Percentiles rank a stretch among this genome's conserved stretches.
Conservation (phyloP, 495 filamentous ascomycete species). For the Bacidia rubella region DNA sequence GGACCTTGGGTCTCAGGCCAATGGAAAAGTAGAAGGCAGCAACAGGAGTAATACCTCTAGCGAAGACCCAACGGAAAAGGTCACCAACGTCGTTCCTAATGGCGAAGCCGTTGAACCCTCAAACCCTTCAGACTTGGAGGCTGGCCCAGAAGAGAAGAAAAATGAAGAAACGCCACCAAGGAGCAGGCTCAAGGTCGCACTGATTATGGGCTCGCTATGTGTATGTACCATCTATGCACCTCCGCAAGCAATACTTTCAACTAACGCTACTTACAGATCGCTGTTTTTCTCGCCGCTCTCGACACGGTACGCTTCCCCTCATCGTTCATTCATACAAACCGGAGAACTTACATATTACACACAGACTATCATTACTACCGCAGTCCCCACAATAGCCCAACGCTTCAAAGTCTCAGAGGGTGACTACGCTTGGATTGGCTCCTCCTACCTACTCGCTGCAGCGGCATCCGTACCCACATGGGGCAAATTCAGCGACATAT, state of each 20-base stretch:
- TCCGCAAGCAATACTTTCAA: background rate
- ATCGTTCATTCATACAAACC: background rate
- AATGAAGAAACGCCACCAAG: slow-evolving; percentile 28
- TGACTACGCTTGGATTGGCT: slow-evolving; percentile 68
- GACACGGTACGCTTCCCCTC: slow-evolving; percentile 30
- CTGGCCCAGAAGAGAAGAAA: slow-evolving; percentile 1
- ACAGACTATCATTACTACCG: slow-evolving; percentile 40
- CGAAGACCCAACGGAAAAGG: background rate
- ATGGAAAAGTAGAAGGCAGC: background rate
- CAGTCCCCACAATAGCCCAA: slow-evolving; percentile 49
- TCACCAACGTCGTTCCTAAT: background rate
- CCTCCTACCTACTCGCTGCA: slow-evolving; percentile 55
- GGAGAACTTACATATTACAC: background rate
- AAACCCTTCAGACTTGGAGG: slow-evolving; percentile 6
- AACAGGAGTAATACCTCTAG: background rate
- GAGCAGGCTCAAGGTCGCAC: slow-evolving; percentile 34
- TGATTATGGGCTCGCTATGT: slow-evolving; percentile 39
- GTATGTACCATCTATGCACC: slow-evolving; percentile 24
- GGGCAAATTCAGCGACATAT: slow-evolving; percentile 81
- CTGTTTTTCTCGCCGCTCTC: slow-evolving; percentile 39
- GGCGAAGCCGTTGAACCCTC: background rate
- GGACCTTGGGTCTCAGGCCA: background rate
- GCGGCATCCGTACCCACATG: slow-evolving; percentile 57
- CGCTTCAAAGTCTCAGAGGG: slow-evolving; percentile 46
- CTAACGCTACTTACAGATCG: slow-evolving; percentile 26